Conservation (phyloP, 176 grass and related monocot genomes). For the Avena sativa region DNA sequence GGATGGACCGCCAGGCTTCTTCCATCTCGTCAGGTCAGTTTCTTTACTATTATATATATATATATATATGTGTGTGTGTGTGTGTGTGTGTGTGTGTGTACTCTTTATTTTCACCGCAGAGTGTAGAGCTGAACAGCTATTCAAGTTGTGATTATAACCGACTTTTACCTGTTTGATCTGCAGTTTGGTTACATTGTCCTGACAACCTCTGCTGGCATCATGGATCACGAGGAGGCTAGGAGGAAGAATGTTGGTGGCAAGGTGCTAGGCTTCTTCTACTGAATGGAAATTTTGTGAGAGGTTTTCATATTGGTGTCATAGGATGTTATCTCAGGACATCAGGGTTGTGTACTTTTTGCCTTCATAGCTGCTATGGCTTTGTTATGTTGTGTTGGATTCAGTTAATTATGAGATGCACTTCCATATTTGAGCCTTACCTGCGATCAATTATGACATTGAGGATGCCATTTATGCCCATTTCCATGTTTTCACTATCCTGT, state of each 20-base stretch:
- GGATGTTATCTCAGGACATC: conserved; percentile 40
- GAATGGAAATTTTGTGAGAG: conserved; percentile 24
- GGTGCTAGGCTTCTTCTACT: conserved; percentile 81
- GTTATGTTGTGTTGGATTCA: conserved; percentile 24
- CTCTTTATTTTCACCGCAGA: background rate
- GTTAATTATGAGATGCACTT: conserved; percentile 33
- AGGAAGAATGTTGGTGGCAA: conserved; percentile 83
- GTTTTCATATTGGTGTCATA: background rate
- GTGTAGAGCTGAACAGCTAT: background rate
- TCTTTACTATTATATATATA: background rate
- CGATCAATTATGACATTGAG: background rate
- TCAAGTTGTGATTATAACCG: background rate
- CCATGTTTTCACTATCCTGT: background rate
- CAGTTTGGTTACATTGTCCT: conserved; percentile 85
- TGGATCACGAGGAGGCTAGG: conserved; percentile 80
- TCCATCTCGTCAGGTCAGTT: conserved; percentile 52
- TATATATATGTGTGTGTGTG: no score
- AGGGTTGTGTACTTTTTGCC: conserved; percentile 15
- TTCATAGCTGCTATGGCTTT: conserved; percentile 24
- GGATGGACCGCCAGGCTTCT: conserved; percentile 50
- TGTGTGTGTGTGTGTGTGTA: no score
- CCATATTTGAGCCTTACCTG: background rate
- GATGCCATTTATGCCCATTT: background rate
- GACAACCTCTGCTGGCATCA: conserved; percentile 81
- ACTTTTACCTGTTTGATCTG: conserved; percentile 27